These are phyloP conservation scores for Aphanomyces cochlioides DNA, from an alignment of 352 stramenopile species.

Conservation along the genomic window DNA sequence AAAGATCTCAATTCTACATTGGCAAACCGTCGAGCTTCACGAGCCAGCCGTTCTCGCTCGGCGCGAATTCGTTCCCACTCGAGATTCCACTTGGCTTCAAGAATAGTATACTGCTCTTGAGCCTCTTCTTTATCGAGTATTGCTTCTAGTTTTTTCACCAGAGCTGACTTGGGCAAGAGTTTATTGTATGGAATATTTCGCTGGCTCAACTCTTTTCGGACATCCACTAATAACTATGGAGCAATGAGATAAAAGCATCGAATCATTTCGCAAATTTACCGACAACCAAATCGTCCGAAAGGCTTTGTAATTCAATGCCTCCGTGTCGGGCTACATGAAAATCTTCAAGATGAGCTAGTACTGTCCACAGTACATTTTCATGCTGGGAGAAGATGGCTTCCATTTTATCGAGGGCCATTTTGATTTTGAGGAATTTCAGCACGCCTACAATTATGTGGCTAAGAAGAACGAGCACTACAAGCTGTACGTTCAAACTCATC, in stretches of 20 bases:
- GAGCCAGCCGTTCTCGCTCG: constrained; percentile 47
- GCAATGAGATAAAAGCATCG: constrained; percentile 63
- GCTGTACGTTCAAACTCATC: constrained; percentile 43
- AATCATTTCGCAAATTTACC: constrained; percentile 22
- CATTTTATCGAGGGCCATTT: constrained; percentile 56
- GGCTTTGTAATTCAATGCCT: constrained; percentile 21
- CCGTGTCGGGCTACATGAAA: constrained; percentile 23
- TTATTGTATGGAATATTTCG: constrained; percentile 65
- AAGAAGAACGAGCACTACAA: neutral
- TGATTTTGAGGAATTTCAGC: constrained; percentile 61
- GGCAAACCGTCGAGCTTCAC: constrained; percentile 47
- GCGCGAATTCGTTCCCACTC: constrained; percentile 22
- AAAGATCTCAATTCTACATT: constrained; percentile 31
- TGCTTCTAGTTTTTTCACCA: constrained; percentile 61
- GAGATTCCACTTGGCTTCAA: constrained; percentile 29
- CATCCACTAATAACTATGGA: constrained; percentile 58
- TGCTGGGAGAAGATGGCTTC: constrained; percentile 62
- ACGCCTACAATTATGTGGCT: constrained; percentile 38
- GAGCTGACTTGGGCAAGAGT: constrained; percentile 44
- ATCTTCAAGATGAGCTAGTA: neutral
- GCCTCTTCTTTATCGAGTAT: constrained; percentile 68
- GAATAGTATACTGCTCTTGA: constrained; percentile 40
- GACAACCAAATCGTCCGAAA: constrained; percentile 31
- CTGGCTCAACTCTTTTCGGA: constrained; percentile 54
- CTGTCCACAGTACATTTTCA: constrained; percentile 49